phyloP scores from a whole-genome alignment of 2,329 filamentous ascomycete species.

The Thelonectria rubi region DNA sequence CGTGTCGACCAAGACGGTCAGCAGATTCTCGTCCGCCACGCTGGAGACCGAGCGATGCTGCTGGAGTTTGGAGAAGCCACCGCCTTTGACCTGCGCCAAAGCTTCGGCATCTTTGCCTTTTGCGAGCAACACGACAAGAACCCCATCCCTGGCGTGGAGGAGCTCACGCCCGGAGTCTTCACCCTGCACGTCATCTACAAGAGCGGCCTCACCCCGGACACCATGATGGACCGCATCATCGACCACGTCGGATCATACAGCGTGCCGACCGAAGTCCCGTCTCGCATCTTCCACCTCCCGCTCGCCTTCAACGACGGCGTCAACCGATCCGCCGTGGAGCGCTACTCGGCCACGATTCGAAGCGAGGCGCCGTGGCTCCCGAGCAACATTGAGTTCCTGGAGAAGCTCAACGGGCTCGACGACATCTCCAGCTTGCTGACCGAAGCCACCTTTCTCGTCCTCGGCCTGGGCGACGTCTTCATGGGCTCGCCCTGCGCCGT shows the following conservation, averaged over 20 bases:
- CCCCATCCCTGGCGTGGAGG: constrained; percentile 43
- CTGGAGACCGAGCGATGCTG: constrained; percentile 48
- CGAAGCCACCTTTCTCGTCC: constrained; percentile 48
- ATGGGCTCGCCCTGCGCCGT: constrained; percentile 50
- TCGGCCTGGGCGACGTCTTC: constrained; percentile 53
- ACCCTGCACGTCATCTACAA: constrained; percentile 47
- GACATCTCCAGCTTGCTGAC: constrained; percentile 40
- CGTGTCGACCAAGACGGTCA: constrained; percentile 27
- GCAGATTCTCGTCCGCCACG: constrained; percentile 39
- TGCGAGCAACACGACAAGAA: constrained; percentile 42
- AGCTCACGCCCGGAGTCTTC: constrained; percentile 48
- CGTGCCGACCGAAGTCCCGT: constrained; percentile 37
- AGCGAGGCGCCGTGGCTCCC: constrained; percentile 70
- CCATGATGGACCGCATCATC: constrained; percentile 34
- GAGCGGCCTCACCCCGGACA: constrained; percentile 27
- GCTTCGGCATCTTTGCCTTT: constrained; percentile 48
- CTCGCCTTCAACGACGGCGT: constrained; percentile 51
- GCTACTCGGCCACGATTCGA: constrained; percentile 70
- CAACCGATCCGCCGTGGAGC: constrained; percentile 61
- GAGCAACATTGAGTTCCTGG: constrained; percentile 66
- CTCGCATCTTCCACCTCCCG: constrained; percentile 47
- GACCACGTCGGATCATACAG: constrained; percentile 40
- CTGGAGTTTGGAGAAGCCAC: constrained; percentile 45
- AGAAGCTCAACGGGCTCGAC: constrained; percentile 46
- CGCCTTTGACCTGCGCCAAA: constrained; percentile 46